These are phyloP conservation scores for Ajuga reptans DNA, from an alignment of 305 asterid species.

Conservation along the genomic window DNA sequence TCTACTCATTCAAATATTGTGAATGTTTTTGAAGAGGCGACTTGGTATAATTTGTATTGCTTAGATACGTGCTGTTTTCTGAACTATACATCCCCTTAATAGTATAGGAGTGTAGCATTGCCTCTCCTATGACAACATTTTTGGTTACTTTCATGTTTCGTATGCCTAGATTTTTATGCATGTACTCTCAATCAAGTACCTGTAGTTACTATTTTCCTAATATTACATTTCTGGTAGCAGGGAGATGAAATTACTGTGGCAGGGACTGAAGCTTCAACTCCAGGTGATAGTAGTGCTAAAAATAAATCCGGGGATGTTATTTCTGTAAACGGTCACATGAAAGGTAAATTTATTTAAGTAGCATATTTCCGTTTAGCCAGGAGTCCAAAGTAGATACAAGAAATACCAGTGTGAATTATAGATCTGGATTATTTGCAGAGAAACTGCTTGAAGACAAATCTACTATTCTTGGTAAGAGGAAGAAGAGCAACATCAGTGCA, in stretches of 20 bases:
- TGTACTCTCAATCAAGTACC: neutral
- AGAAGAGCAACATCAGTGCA: conserved; percentile 45
- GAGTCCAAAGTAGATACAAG: conserved; percentile 29
- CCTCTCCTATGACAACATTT: neutral
- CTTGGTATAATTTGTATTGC: neutral
- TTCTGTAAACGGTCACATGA: conserved; percentile 25
- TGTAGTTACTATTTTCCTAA: neutral
- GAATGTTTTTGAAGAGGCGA: neutral
- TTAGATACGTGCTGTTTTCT: neutral
- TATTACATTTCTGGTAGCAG: conserved; percentile 32
- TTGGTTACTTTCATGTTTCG: neutral
- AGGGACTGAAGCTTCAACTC: conserved; percentile 28
- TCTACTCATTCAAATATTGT: neutral
- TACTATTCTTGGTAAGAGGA: conserved; percentile 46
- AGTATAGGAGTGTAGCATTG: neutral
- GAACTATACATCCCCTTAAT: neutral
- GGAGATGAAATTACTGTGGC: conserved; percentile 44
- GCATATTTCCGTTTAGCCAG: conserved; percentile 21
- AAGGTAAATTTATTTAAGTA: conserved; percentile 34
- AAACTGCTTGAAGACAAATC: conserved; percentile 43
- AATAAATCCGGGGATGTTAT: conserved; percentile 30
- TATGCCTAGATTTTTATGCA: neutral
- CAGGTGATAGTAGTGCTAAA: conserved; percentile 37
- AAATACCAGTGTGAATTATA: conserved; percentile 31
- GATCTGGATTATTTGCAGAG: conserved; percentile 32